Evolutionary conservation across 2,329 filamentous ascomycete species (phyloP), one percentile per base, ranked within the genome.

Genomic region (Fusarium proliferatum): DNA sequence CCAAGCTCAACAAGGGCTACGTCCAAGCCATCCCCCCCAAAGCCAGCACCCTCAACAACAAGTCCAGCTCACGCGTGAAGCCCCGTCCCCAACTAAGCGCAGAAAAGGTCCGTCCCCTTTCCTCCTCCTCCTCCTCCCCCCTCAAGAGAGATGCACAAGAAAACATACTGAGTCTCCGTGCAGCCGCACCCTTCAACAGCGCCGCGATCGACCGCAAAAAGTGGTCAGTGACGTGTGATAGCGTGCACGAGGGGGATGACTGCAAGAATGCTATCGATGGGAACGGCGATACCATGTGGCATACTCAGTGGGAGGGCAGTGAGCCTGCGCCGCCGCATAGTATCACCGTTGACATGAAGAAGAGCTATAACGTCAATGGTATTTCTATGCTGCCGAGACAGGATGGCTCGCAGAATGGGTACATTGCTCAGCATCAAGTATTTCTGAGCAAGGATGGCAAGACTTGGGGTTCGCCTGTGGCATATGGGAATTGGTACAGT

Each of bases 311-410:
- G 63, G 61, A 63, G 33, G 49, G 61, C 0, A 55, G 21, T 15
- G 53, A 69, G 8, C 62, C 71, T 34, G 21, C 28, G 17, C 72
- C 64, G 17, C 67, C 72, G 34, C 72, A 74, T 55, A 69, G 28
- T 30, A 65, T 71, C 30, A 74, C 61, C 4, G 41, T 74, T 30
- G 72, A 74, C n/a, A 33, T 74, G 38, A 64, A 46, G 52, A 69
- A 60, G 39, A 42, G 63, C 12, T 70, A 55, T 10, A 61, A 65
- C 43, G 45, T 72, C 34, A 74, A 74, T 46, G 61, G 61, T 2
- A 57, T 74, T 8, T 69, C 71, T 53, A 61, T 74, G 33, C 23
- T 74, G n/a, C 71, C 67, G 9, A 67, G 67, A 36, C 71, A 71
- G 30, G 71, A 74, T 41, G 63, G 39, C 21, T 49, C 34, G 10